A percentile compares a stretch with the other conserved stretches of the same genome.
These are phyloP conservation scores for Vararia minispora DNA, from an alignment of 768 basidiomycete genomes.

Conservation along the genomic window DNA sequence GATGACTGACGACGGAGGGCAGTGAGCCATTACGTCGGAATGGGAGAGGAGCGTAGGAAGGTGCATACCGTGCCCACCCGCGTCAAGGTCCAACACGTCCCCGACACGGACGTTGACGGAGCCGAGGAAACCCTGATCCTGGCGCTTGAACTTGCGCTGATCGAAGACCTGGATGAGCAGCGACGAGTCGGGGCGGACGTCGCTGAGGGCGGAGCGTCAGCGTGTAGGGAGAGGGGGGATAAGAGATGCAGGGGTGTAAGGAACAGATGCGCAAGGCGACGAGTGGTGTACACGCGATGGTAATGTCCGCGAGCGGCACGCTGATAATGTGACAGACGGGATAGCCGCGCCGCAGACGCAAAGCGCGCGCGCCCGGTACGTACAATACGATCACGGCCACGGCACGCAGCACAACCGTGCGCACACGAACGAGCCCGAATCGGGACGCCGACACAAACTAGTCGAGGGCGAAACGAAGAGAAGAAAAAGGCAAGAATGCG, in stretches of 20 bases:
- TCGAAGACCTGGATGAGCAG: constrained; percentile 85
- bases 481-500: background rate
- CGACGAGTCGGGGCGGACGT: constrained; percentile 64
- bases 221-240: constrained; percentile 7
- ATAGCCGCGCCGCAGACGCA: no score
- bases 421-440: no score
- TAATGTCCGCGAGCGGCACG: no score
- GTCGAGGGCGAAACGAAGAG: no score
- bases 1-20: constrained; percentile 32
- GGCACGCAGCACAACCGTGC: no score
- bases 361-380: no score
- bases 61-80: constrained; percentile 19
- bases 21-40: background rate
- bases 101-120: constrained; percentile 33
- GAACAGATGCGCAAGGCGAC: no score
- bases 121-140: constrained; percentile 63
- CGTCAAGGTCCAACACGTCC: constrained; percentile 27
- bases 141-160: constrained; percentile 77
- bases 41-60: background rate
- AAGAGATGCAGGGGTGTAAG: no score
- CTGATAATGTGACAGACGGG: no score
- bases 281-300: no score
- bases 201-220: constrained; percentile 30
- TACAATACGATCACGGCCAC: no score
- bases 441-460: no score